Percentiles rank a stretch among this genome's conserved stretches.
These are phyloP conservation scores for Amyloporia xantha DNA, from an alignment of 768 basidiomycete genomes.

Conservation along the genomic window DNA sequence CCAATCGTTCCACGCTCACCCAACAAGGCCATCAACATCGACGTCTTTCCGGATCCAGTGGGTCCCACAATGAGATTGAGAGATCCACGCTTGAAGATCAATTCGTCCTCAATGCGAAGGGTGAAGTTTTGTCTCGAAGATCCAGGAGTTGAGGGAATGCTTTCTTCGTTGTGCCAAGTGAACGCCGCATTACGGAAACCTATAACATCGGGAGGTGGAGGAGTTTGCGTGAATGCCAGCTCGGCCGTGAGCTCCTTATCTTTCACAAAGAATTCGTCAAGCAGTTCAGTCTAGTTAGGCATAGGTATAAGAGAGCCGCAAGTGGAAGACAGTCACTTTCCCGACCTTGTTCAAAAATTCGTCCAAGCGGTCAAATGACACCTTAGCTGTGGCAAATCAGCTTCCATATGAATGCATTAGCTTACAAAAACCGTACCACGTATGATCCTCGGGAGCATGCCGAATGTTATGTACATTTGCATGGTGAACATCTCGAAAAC, in stretches of 20 bases:
- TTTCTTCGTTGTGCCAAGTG: constrained; percentile 11
- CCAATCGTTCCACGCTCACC: too few relatives aligned
- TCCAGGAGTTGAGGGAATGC: constrained; percentile 27
- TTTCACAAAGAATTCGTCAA: constrained; percentile 11
- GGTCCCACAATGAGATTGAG: constrained; percentile 58
- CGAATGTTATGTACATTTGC: constrained; percentile 33
- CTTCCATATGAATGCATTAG: constrained; percentile 1
- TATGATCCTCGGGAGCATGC: constrained; percentile 25
- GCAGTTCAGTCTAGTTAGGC: constrained; percentile 14
- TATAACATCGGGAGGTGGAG: neutral
- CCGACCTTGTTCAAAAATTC: constrained; percentile 31
- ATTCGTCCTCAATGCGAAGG: constrained; percentile 45
- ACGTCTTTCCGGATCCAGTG: constrained; percentile 56
- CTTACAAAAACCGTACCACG: constrained; percentile 32
- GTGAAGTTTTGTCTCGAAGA: constrained; percentile 35
- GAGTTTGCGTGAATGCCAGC: constrained; percentile 48
- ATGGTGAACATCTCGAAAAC: constrained; percentile 58
- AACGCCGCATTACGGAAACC: constrained; percentile 15
- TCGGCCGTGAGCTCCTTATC: constrained; percentile 10
- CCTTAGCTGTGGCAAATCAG: constrained; percentile 20
- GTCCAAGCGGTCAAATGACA: constrained; percentile 34
- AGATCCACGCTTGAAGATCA: constrained; percentile 44
- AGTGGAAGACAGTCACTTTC: neutral
- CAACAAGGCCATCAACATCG: constrained; percentile 56
- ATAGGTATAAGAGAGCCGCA: neutral